phyloP scores from a whole-genome alignment of 2,329 filamentous ascomycete species.

The Dactylonectria macrodidyma region DNA sequence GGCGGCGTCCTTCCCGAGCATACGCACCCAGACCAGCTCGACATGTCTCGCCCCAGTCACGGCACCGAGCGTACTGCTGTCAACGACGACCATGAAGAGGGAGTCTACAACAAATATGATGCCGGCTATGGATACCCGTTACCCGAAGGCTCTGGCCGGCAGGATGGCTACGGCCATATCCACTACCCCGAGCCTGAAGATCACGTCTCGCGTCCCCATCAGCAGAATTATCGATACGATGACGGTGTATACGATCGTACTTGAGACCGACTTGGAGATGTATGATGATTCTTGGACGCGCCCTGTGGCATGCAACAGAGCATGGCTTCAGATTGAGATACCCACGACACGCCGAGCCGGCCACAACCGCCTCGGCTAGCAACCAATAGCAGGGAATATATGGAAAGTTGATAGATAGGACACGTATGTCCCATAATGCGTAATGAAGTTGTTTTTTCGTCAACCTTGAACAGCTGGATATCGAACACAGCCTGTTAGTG shows the following conservation, averaged over 20 bases:
- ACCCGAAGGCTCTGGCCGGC: slow-evolving; percentile 38
- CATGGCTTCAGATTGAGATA: slow-evolving; percentile 33
- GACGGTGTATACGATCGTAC: slow-evolving; percentile 56
- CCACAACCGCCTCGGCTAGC: slow-evolving; percentile 26
- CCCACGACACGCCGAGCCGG: slow-evolving; percentile 28
- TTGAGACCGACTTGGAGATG: slow-evolving; percentile 23
- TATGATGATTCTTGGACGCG: background rate
- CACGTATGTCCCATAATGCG: slow-evolving; percentile 32
- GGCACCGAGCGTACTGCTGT: slow-evolving; percentile 56
- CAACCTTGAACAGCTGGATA: too few species aligned
- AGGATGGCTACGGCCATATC: slow-evolving; percentile 49
- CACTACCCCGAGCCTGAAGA: slow-evolving; percentile 46
- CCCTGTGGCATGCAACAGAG: slow-evolving; percentile 10
- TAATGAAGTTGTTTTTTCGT: slow-evolving; percentile 32
- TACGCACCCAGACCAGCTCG: slow-evolving; percentile 58
- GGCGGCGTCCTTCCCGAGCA: slow-evolving; percentile 57
- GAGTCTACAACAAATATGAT: slow-evolving; percentile 47
- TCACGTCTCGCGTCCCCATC: slow-evolving; percentile 31
- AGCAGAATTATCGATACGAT: slow-evolving; percentile 52
- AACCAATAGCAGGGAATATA: slow-evolving; percentile 21
- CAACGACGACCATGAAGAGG: slow-evolving; percentile 44
- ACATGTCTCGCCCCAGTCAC: slow-evolving; percentile 58
- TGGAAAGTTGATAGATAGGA: slow-evolving; percentile 29
- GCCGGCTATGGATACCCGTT: slow-evolving; percentile 44
- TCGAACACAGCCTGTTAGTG: background rate